Conservation (phyloP, 345 rosid genomes). For the Lumnitzera racemosa region DNA sequence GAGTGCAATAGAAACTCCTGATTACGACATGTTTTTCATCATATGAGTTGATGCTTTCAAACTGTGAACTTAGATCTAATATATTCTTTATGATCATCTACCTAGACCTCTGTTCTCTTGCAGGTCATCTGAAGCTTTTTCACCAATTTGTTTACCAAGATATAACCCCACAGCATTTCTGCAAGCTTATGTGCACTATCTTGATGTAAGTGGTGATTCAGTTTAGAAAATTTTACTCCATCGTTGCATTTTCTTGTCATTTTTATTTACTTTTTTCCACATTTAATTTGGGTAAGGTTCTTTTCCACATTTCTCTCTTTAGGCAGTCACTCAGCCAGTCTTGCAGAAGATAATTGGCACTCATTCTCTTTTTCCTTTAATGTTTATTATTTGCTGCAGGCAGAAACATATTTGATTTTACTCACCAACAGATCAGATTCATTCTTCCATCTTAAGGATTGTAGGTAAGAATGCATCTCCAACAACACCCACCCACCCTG, state of each 20-base stretch:
- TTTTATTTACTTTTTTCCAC: no score
- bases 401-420: conserved; percentile 79
- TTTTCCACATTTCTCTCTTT: no score
- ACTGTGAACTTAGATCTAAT: no score
- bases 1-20: no score
- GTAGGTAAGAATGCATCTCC: conserved; percentile 44
- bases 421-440: conserved; percentile 94
- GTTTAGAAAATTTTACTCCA: conserved; percentile 6
- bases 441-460: conserved; percentile 94
- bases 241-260: not conserved
- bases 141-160: conserved; percentile 97
- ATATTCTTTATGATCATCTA: no score
- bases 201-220: conserved; percentile 67
- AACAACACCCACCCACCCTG: no score
- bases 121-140: conserved; percentile 98
- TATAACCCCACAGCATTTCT: conserved; percentile 92
- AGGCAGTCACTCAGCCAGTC: no score
- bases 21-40: no score
- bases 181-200: conserved; percentile 88
- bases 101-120: conserved; percentile 8
- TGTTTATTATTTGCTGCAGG: conserved; percentile 34
- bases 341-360: no score
- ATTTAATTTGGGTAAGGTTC: no score
- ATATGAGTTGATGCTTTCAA: no score
- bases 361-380: no score